Evolutionary conservation across 1,284 basidiomycete genomes (phyloP).

Genomic region (Porodaedalea pini): DNA sequence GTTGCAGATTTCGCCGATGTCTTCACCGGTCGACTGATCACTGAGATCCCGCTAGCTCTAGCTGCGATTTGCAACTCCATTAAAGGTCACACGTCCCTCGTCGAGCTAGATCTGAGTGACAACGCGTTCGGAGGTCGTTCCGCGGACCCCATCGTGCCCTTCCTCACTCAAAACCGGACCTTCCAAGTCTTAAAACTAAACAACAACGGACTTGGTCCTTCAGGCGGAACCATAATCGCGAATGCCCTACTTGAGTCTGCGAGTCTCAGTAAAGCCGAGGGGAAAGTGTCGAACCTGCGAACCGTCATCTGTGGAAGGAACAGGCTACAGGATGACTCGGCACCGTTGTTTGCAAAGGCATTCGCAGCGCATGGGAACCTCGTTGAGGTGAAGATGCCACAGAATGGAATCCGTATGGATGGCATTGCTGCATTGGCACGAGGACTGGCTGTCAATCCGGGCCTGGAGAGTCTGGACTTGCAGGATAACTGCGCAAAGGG

Average conservation of each 20-base stretch:
- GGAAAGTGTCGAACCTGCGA: conserved; percentile 68
- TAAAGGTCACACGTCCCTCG: conserved; percentile 73
- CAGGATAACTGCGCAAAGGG: conserved; percentile 95
- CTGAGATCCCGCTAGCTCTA: conserved; percentile 91
- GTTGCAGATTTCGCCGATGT: conserved; percentile 96
- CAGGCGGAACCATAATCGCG: conserved; percentile 84
- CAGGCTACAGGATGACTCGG: conserved; percentile 89
- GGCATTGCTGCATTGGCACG: conserved; percentile 82
- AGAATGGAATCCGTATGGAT: conserved; percentile 96
- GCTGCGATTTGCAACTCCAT: conserved; percentile 87
- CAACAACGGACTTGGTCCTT: conserved; percentile 97
- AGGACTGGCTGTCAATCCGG: conserved; percentile 70
- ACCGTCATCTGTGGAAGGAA: conserved; percentile 93
- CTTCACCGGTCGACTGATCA: conserved; percentile 95
- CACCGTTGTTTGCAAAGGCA: conserved; percentile 81
- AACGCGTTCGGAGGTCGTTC: conserved; percentile 97
- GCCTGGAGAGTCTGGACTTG: conserved; percentile 80
- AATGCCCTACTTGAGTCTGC: conserved; percentile 82
- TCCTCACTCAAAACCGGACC: conserved; percentile 77
- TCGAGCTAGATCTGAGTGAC: conserved; percentile 90
- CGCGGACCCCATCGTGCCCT: conserved; percentile 91
- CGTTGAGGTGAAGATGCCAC: conserved; percentile 86
- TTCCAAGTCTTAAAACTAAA: conserved; percentile 87
- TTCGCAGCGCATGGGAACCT: conserved; percentile 83
- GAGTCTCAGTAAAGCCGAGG: conserved; percentile 60